Evolutionary conservation across 345 rosid species (phyloP).

Genomic region (Abelmoschus esculentus): DNA sequence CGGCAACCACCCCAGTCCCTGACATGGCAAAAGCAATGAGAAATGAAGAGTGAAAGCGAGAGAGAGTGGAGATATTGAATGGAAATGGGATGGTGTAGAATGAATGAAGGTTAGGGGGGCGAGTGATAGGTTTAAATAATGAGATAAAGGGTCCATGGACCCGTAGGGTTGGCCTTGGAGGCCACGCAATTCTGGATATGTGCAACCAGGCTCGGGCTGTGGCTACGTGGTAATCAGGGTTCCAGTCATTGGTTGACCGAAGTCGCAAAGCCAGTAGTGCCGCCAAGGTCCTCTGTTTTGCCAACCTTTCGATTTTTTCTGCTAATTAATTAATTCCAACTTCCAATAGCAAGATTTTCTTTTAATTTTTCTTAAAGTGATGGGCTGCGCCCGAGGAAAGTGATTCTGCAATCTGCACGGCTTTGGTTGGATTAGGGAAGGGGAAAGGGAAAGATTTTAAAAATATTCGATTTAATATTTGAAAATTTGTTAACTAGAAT

Average conservation of each 20-base stretch:
- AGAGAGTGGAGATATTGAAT: not conserved
- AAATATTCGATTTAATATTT: too few species aligned
- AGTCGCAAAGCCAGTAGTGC: not conserved
- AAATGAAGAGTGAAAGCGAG: not conserved
- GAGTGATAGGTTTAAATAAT: not conserved
- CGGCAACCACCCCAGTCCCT: slow-evolving; percentile 67
- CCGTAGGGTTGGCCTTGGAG: not conserved
- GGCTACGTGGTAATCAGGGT: not conserved
- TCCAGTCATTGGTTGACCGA: not conserved
- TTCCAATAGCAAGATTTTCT: too few species aligned
- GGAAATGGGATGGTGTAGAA: not conserved
- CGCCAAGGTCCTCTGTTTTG: not conserved
- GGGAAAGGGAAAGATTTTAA: too few species aligned
- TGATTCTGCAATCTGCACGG: too few species aligned
- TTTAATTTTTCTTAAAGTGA: too few species aligned
- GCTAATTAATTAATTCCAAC: too few species aligned
- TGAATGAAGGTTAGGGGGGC: not conserved
- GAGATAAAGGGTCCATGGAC: not conserved
- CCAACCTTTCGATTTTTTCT: not conserved
- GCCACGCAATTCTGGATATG: not conserved
- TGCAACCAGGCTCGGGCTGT: not conserved
- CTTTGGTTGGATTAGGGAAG: too few species aligned
- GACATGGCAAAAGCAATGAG: slow-evolving; percentile 31
- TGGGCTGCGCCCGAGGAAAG: too few species aligned
- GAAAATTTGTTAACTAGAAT: too few species aligned